Evolutionary conservation across 2,329 filamentous ascomycete species (phyloP).

Genomic region (Nectriaceae sp.): DNA sequence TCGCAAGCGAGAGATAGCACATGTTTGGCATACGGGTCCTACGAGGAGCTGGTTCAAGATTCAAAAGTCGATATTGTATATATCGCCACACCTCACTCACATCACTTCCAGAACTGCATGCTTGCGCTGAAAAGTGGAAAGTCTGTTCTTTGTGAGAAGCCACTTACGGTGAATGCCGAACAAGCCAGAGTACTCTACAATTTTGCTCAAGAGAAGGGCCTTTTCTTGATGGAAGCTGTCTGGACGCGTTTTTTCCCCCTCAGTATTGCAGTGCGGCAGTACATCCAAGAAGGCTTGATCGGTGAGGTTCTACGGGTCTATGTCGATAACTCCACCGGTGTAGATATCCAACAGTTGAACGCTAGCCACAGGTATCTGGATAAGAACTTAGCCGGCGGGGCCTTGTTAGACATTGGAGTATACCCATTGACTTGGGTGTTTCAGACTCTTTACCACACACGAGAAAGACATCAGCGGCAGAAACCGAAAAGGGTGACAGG

Average conservation of each 20-base stretch:
- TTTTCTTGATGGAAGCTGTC: constrained; percentile 81
- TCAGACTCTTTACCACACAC: constrained; percentile 77
- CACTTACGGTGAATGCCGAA: constrained; percentile 78
- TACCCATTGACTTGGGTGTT: constrained; percentile 89
- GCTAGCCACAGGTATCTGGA: constrained; percentile 75
- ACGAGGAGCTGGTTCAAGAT: constrained; percentile 77
- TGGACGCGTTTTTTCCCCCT: constrained; percentile 89
- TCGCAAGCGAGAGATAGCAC: constrained; percentile 62
- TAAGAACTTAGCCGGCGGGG: constrained; percentile 76
- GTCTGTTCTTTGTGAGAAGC: constrained; percentile 86
- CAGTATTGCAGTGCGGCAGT: constrained; percentile 69
- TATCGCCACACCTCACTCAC: constrained; percentile 84
- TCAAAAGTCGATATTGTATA: constrained; percentile 81
- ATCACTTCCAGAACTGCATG: constrained; percentile 87
- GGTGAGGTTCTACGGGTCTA: constrained; percentile 61
- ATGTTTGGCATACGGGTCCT: constrained; percentile 86
- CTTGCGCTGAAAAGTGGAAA: constrained; percentile 79
- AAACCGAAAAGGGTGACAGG: constrained; percentile 47
- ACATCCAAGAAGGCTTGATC: constrained; percentile 54
- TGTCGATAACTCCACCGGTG: constrained; percentile 1
- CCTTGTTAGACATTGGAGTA: constrained; percentile 79
- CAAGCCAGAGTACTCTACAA: constrained; percentile 72
- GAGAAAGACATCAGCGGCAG: constrained; percentile 55
- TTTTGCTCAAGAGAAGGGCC: constrained; percentile 68
- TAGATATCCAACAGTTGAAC: constrained; percentile 6